These are phyloP conservation scores for Euphorbia lathyris DNA, from an alignment of 345 rosid genomes.

Conservation along the genomic window DNA sequence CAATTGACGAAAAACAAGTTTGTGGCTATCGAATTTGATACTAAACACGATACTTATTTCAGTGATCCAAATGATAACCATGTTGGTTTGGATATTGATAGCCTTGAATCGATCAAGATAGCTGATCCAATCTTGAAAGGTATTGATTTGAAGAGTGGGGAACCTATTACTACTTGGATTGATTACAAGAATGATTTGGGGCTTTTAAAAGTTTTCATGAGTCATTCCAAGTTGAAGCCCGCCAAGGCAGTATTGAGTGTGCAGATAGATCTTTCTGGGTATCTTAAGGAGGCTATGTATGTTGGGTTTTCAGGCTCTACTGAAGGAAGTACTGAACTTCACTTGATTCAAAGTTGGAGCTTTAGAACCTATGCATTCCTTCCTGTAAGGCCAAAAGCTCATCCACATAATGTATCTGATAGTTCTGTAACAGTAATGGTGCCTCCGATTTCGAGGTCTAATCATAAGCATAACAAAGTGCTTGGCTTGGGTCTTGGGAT, in stretches of 20 bases:
- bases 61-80: slow-evolving; percentile 71
- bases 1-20: slow-evolving; percentile 65
- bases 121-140: slow-evolving; percentile 44
- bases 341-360: slow-evolving; percentile 71
- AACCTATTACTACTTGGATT: slow-evolving; percentile 68
- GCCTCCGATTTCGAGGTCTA: slow-evolving; percentile 41
- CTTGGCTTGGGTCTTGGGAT: slow-evolving; percentile 76
- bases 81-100: slow-evolving; percentile 70
- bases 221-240: slow-evolving; percentile 58
- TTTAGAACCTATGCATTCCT: slow-evolving; percentile 62
- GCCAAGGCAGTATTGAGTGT: slow-evolving; percentile 49
- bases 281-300: slow-evolving; percentile 53
- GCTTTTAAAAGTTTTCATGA: slow-evolving; percentile 62
- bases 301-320: slow-evolving; percentile 92
- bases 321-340: slow-evolving; percentile 93
- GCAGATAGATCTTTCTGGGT: slow-evolving; percentile 57
- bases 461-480: slow-evolving; percentile 34
- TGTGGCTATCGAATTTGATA: slow-evolving; percentile 86
- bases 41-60: slow-evolving; percentile 58
- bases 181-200: slow-evolving; percentile 75
- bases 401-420: slow-evolving; percentile 74
- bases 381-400: slow-evolving; percentile 50
- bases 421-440: slow-evolving; percentile 38
- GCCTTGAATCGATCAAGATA: slow-evolving; percentile 62
- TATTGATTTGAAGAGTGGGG: slow-evolving; percentile 78